These are phyloP conservation scores for Cyclanthera cordifolia DNA, from an alignment of 306 rosid species.

Conservation along the genomic window DNA sequence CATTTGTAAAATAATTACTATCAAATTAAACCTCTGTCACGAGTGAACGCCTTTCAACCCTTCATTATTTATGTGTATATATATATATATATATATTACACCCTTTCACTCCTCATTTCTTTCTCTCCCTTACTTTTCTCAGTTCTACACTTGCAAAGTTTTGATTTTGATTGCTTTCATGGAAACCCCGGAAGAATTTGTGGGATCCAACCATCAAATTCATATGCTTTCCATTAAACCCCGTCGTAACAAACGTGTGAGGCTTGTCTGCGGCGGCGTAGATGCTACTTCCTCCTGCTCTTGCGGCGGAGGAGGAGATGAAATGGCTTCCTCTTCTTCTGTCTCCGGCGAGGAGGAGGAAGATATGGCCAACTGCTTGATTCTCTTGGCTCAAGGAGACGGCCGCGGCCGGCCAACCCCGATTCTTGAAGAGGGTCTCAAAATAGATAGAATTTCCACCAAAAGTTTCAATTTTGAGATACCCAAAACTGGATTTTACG, in stretches of 20 bases:
- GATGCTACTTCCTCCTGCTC: conserved; percentile 44
- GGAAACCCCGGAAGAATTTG: conserved; percentile 33
- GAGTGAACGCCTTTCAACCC: conserved; percentile 13
- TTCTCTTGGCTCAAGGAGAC: conserved; percentile 70
- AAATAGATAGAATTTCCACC: neutral
- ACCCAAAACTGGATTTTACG: conserved; percentile 23
- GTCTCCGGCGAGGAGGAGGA: conserved; percentile 41
- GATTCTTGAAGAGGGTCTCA: neutral
- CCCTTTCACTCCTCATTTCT: conserved; percentile 5
- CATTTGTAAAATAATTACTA: too few species aligned
- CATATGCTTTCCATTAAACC: conserved; percentile 23
- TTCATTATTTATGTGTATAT: conserved; percentile 5
- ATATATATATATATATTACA: conserved; percentile 17
- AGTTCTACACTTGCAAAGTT: neutral
- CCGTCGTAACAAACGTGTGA: conserved; percentile 52
- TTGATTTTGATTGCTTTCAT: conserved; percentile 16
- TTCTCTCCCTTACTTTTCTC: conserved; percentile 3
- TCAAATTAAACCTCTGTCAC: neutral
- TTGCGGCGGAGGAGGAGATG: conserved; percentile 23
- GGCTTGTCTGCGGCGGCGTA: neutral
- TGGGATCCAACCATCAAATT: conserved; percentile 18
- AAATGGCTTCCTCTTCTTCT: conserved; percentile 30
- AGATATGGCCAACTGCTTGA: conserved; percentile 91
- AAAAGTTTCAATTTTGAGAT: conserved; percentile 12
- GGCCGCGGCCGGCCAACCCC: conserved; percentile 13